These are phyloP conservation scores for Teunomyces lycoperdinae DNA, from an alignment of 805 yeast genomes.

Conservation along the genomic window DNA sequence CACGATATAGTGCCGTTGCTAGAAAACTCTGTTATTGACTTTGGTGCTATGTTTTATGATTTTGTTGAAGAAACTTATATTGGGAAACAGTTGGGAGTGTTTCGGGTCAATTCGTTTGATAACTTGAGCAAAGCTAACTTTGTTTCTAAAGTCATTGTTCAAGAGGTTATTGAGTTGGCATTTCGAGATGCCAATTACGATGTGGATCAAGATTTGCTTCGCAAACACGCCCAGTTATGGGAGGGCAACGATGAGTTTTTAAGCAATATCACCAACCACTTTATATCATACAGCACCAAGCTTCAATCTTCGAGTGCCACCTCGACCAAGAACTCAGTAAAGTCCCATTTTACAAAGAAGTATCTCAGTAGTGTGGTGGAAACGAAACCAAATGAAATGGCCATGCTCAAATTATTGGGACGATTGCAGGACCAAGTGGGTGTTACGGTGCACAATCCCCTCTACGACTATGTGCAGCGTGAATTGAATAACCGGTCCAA, in stretches of 20 bases:
- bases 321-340: constrained; percentile 29
- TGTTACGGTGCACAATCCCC: constrained; percentile 48
- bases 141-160: constrained; percentile 45
- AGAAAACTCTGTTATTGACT: constrained; percentile 37
- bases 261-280: constrained; percentile 37
- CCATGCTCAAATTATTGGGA: constrained; percentile 49
- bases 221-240: constrained; percentile 47
- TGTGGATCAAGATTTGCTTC: constrained; percentile 31
- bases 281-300: constrained; percentile 36
- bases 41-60: constrained; percentile 47
- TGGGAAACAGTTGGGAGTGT: constrained; percentile 51
- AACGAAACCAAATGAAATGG: constrained; percentile 36
- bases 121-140: constrained; percentile 49
- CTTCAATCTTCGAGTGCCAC: constrained; percentile 44
- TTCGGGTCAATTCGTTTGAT: constrained; percentile 49
- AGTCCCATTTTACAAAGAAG: constrained; percentile 35
- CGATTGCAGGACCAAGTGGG: constrained; percentile 44
- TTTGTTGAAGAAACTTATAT: constrained; percentile 27
- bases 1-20: constrained; percentile 27
- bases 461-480: constrained; percentile 48
- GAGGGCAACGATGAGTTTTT: constrained; percentile 42
- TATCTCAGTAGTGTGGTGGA: constrained; percentile 43
- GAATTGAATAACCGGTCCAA: constrained; percentile 39
- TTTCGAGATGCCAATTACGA: constrained; percentile 42
- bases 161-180: constrained; percentile 47